Evolutionary conservation across 441 rosid genomes (phyloP).

Genomic region (Erodium moschatum): DNA sequence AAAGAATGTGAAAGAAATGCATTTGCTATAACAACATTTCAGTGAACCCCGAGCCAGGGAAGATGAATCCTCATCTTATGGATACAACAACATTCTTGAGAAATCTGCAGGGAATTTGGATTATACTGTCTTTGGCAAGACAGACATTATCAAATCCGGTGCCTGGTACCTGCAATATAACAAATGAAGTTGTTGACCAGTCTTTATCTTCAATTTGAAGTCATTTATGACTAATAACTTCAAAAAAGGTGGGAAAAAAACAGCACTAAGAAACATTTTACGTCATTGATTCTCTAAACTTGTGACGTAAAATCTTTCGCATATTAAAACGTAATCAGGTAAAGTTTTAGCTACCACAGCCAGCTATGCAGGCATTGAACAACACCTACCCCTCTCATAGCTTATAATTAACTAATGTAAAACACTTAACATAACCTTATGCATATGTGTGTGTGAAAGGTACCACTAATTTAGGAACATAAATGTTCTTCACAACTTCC

Average conservation of each 20-base stretch:
- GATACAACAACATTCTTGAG: constrained; percentile 1
- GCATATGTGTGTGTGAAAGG: too few relatives aligned
- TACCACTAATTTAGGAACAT: too few relatives aligned
- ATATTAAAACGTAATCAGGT: too few relatives aligned
- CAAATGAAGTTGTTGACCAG: not conserved
- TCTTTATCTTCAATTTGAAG: not conserved
- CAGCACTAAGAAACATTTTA: not conserved
- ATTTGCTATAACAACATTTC: not conserved
- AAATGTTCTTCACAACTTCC: too few relatives aligned
- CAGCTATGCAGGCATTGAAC: not conserved
- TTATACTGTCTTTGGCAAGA: not conserved
- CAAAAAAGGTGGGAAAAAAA: not conserved
- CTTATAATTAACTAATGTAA: too few relatives aligned
- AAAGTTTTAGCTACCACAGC: too few relatives aligned
- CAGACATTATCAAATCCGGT: not conserved
- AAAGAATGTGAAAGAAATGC: constrained; percentile 1
- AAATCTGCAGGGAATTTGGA: not conserved
- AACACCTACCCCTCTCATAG: too few relatives aligned
- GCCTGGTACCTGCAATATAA: not conserved
- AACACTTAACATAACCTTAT: too few relatives aligned
- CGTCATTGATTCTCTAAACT: too few relatives aligned
- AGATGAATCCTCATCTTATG: not conserved
- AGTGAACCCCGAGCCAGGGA: not conserved
- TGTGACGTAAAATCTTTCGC: too few relatives aligned
- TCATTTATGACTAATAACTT: not conserved